Percentiles rank a stretch among this genome's conserved stretches.
Evolutionary conservation across 2,329 filamentous ascomycete species (phyloP).

Genomic region (Botrytis porri): DNA sequence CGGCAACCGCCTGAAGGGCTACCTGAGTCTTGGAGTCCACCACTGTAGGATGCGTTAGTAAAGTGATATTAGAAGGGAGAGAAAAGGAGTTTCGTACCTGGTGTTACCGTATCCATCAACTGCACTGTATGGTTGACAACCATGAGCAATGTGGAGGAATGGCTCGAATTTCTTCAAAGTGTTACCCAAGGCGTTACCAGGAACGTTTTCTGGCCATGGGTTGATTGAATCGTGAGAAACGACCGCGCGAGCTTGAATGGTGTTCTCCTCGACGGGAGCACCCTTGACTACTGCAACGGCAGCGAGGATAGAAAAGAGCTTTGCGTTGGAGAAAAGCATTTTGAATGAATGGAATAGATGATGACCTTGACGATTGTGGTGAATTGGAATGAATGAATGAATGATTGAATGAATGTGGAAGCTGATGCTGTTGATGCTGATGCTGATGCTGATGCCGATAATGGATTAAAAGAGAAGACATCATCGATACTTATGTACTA

Average conservation of each 20-base stretch:
- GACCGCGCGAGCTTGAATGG: neutral
- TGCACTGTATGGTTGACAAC: conserved; percentile 1
- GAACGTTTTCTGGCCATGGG: neutral
- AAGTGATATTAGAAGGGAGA: neutral
- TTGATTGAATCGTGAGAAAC: neutral
- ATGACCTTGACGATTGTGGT: neutral
- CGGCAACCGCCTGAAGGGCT: neutral
- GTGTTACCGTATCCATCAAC: neutral
- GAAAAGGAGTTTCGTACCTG: neutral
- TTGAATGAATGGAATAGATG: neutral
- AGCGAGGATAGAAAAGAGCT: neutral
- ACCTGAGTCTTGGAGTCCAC: neutral
- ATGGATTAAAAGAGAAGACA: neutral
- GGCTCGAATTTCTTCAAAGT: neutral
- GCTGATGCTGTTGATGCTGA: neutral
- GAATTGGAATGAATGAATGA: neutral
- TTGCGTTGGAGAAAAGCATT: neutral
- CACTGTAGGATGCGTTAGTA: neutral
- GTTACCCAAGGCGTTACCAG: neutral
- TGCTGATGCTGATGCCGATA: neutral
- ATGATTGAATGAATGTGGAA: neutral
- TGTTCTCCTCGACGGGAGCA: neutral
- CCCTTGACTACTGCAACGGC: neutral
- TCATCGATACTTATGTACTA: neutral
- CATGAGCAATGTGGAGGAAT: neutral